These are phyloP conservation scores for Elaeis guineensis DNA, from an alignment of 176 grass and related monocot genomes.

Conservation along the genomic window DNA sequence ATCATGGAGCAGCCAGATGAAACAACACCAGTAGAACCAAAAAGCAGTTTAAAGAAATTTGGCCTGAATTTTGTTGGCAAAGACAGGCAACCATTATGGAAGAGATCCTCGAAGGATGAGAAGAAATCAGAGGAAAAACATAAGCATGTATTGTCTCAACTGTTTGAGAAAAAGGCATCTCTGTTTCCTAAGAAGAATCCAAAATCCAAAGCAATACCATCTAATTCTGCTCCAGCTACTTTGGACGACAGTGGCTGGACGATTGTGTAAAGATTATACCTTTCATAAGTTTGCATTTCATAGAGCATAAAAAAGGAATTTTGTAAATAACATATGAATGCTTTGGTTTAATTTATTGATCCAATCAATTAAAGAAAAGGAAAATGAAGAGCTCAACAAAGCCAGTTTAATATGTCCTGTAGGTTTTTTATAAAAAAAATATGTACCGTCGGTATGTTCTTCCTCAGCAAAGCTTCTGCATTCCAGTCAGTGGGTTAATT, in stretches of 20 bases:
- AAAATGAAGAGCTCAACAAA: too few relatives aligned
- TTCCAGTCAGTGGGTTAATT: too few relatives aligned
- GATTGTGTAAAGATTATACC: conserved; percentile 30
- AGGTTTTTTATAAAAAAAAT: too few relatives aligned
- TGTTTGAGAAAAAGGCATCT: conserved; percentile 45
- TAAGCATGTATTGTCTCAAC: conserved; percentile 32
- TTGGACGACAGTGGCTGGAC: conserved; percentile 29
- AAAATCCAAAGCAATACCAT: conserved; percentile 24
- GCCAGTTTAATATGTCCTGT: too few relatives aligned
- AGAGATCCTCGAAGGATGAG: conserved; percentile 43
- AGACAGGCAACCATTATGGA: conserved; percentile 54
- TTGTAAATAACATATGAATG: too few relatives aligned
- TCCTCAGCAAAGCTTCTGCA: too few relatives aligned
- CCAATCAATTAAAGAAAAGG: too few relatives aligned
- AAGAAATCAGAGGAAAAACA: conserved; percentile 35
- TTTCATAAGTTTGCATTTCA: too few relatives aligned
- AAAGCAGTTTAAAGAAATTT: conserved; percentile 34
- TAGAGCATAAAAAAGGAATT: too few relatives aligned
- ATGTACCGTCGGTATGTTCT: too few relatives aligned
- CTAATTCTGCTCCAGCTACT: conserved; percentile 3
- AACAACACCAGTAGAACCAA: conserved; percentile 31
- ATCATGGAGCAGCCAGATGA: conserved; percentile 52
- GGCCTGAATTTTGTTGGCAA: conserved; percentile 51
- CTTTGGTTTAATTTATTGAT: too few relatives aligned
- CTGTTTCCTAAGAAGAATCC: conserved; percentile 53